Base-by-base conservation (phyloP, 805 yeast species). In the Yamadazyma insecticola region DNA sequence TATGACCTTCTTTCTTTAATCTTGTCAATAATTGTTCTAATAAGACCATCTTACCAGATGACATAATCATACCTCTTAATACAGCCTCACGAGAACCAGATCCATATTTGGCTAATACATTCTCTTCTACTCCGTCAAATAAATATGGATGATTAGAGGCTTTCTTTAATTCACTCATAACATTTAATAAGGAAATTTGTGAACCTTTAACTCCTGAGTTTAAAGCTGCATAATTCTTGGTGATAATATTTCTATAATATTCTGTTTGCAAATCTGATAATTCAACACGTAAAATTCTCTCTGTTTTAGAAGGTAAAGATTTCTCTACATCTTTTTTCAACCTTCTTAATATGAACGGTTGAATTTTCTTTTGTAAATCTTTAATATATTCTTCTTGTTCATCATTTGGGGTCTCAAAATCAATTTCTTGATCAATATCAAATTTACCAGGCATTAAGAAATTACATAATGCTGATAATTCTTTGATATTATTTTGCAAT, bases 291-390 rank as follows among this genome's bases (percentile, higher is more conserved):
- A 94, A 65, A 40, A 94, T 94, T 45, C 97, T 76, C 61, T 92
- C 98, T 0, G 96, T 83, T 55, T 92, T 92, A 1, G 96, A 85
- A 2, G 98, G 98, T 41, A 92, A 68, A 1, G 96, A 87, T 53
- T 90, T 94, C 55, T 94, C 98, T 9, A 92, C 99, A 61, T 92
- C 98, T 52, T 92, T 92, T 56, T 92, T 92, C 55, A 94, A 72
- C 48, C 99, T 75, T 56, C 99, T 78, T 42, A 92, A 66, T 36
- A 92, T 92, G 50, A 81, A 92, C 0, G 98, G 97, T 52, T 89
- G 89, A 45, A 92, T 74, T 38, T 87, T 76, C 35, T 69, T 67
- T 51, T 92, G 98, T 28, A 92, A 67, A 41, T 81, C 83, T 50
- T 88, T 79, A 46, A 92, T 92, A 53, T 87, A 90, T 17, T 70